These are phyloP conservation scores for Mimosa bimucronata DNA, from an alignment of 306 rosid species.

Conservation along the genomic window DNA sequence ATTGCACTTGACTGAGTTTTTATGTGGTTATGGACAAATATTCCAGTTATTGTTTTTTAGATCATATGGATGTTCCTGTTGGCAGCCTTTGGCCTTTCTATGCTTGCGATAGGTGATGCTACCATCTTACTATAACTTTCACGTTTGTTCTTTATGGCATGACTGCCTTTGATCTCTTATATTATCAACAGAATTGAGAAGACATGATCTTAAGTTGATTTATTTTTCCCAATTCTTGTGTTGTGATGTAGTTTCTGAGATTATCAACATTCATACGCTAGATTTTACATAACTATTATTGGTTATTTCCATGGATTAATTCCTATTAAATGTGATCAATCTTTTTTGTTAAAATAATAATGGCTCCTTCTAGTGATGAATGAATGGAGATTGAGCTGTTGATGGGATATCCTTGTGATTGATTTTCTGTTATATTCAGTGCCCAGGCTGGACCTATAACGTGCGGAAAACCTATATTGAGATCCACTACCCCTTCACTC, in stretches of 20 bases:
- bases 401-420: slow-evolving; percentile 1
- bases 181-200: not conserved
- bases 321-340: not conserved
- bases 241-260: not conserved
- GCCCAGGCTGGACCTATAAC: slow-evolving; percentile 61
- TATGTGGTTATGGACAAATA: not conserved
- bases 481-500: slow-evolving; percentile 60
- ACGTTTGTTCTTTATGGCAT: not conserved
- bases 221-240: not conserved
- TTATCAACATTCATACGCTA: not conserved
- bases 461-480: slow-evolving; percentile 69
- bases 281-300: not conserved
- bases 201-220: not conserved
- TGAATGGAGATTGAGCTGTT: slow-evolving; percentile 18
- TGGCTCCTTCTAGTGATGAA: not conserved
- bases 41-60: not conserved
- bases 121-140: not conserved
- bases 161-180: not conserved
- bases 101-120: not conserved
- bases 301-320: not conserved
- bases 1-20: not conserved
- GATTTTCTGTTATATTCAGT: slow-evolving; percentile 39
- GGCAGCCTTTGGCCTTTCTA: not conserved
- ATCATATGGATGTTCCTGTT: not conserved
- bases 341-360: not conserved